Evolutionary conservation across 768 basidiomycete genomes (phyloP).

Genomic region (Leccinum barrowsii): DNA sequence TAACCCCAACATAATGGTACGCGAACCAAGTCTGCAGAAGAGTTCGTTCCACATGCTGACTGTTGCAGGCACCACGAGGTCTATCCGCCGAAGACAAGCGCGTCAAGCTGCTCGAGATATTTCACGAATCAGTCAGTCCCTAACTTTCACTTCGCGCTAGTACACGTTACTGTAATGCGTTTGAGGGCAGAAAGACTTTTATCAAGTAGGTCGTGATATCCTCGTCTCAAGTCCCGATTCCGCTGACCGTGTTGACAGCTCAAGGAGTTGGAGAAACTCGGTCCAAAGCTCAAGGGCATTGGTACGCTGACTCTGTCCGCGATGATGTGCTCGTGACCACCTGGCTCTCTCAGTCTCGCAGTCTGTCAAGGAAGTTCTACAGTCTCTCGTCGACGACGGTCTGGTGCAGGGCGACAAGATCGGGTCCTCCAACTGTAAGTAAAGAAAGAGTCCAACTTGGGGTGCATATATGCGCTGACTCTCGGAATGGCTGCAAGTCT

Average conservation of each 20-base stretch:
- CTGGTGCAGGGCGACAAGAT: constrained; percentile 89
- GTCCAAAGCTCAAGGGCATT: constrained; percentile 87
- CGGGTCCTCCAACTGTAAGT: constrained; percentile 87
- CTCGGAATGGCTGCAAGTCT: constrained; percentile 49
- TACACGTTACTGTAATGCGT: background rate
- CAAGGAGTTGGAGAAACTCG: constrained; percentile 90
- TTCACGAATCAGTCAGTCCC: constrained; percentile 74
- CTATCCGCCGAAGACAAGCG: constrained; percentile 90
- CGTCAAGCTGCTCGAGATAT: constrained; percentile 84
- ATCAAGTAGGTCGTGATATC: constrained; percentile 40
- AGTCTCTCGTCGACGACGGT: constrained; percentile 82
- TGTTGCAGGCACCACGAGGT: constrained; percentile 69
- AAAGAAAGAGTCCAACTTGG: constrained; percentile 24
- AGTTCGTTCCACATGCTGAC: background rate
- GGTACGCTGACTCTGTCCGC: constrained; percentile 42
- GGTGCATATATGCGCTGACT: constrained; percentile 22
- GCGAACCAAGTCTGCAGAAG: background rate
- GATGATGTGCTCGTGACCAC: background rate
- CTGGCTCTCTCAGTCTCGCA: constrained; percentile 61
- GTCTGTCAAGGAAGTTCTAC: constrained; percentile 87
- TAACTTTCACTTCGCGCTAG: background rate
- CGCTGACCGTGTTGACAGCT: constrained; percentile 41
- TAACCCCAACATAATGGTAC: constrained; percentile 17
- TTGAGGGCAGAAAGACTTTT: constrained; percentile 72
- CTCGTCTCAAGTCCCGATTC: background rate